A percentile compares a stretch with the other conserved stretches of the same genome.
Evolutionary conservation across 495 filamentous ascomycete species (phyloP).

Genomic region (Penicillium turbatum): DNA sequence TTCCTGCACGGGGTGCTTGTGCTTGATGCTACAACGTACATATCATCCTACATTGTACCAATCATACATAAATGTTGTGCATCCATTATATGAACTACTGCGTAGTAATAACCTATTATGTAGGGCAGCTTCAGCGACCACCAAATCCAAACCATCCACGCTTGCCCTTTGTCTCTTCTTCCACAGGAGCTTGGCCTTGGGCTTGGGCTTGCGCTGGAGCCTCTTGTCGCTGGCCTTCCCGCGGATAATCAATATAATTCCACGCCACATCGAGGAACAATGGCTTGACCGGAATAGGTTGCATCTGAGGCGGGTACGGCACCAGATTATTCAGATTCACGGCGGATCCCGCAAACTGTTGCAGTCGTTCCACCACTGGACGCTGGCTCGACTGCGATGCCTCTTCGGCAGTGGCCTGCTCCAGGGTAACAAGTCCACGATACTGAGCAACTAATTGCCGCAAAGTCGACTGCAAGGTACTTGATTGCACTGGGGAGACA

Average conservation of each 20-base stretch:
- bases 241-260: slow-evolving; percentile 97
- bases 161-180: slow-evolving; percentile 59
- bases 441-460: slow-evolving; percentile 66
- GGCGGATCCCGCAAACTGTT: slow-evolving; percentile 63
- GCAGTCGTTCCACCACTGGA: slow-evolving; percentile 66
- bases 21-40: slow-evolving; percentile 1
- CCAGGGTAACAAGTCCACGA: slow-evolving; percentile 77
- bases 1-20: slow-evolving; percentile 2
- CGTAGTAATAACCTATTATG: too few species aligned
- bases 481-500: slow-evolving; percentile 53
- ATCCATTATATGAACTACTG: too few species aligned
- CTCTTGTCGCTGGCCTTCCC: slow-evolving; percentile 26
- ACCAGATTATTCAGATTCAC: slow-evolving; percentile 78
- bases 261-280: slow-evolving; percentile 95
- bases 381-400: slow-evolving; percentile 29
- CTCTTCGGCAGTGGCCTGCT: slow-evolving; percentile 46
- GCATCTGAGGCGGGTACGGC: slow-evolving; percentile 75
- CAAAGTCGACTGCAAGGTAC: slow-evolving; percentile 56
- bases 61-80: not conserved
- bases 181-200: slow-evolving; percentile 17
- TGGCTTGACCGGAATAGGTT: slow-evolving; percentile 87
- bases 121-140: slow-evolving; percentile 41
- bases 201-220: slow-evolving; percentile 18
- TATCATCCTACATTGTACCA: not conserved
- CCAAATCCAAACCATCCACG: slow-evolving; percentile 91